These are phyloP conservation scores for Sarocladiaceae sp. DNA, from an alignment of 2,329 filamentous ascomycete species.

Conservation along the genomic window DNA sequence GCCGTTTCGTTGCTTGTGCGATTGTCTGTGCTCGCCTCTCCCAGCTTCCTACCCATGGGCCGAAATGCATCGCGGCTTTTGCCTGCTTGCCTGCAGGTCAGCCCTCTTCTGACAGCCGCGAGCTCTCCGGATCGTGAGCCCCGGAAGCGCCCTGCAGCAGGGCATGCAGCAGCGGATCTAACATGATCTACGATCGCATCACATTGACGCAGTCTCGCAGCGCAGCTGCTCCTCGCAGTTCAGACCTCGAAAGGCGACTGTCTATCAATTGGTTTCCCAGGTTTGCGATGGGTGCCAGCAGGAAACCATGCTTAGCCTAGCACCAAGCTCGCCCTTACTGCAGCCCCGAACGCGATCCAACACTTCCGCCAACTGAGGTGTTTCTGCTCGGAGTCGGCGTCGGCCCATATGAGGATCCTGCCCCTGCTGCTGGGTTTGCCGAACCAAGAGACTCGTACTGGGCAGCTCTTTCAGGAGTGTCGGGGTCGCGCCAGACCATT, in stretches of 20 bases:
- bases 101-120: constrained; percentile 2
- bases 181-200: constrained; percentile 9
- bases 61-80: background rate
- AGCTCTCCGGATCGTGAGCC: constrained; percentile 7
- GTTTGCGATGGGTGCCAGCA: too few relatives aligned
- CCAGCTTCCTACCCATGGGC: background rate
- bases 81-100: constrained; percentile 6
- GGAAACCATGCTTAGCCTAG: too few relatives aligned
- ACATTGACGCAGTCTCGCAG: background rate
- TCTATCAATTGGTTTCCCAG: too few relatives aligned
- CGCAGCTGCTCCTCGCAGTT: background rate
- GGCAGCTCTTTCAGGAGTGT: background rate
- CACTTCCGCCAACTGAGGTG: background rate
- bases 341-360: background rate
- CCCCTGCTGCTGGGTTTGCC: background rate
- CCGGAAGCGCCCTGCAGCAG: constrained; percentile 5
- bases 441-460: background rate
- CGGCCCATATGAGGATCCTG: background rate
- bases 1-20: background rate
- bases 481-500: too few relatives aligned
- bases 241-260: too few relatives aligned
- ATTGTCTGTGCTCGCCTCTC: background rate
- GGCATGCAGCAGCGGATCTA: constrained; percentile 9
- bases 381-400: background rate
- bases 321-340: too few relatives aligned